Conservation (phyloP, 176 grass and related monocot species). For the Alloteropsis semialata region DNA sequence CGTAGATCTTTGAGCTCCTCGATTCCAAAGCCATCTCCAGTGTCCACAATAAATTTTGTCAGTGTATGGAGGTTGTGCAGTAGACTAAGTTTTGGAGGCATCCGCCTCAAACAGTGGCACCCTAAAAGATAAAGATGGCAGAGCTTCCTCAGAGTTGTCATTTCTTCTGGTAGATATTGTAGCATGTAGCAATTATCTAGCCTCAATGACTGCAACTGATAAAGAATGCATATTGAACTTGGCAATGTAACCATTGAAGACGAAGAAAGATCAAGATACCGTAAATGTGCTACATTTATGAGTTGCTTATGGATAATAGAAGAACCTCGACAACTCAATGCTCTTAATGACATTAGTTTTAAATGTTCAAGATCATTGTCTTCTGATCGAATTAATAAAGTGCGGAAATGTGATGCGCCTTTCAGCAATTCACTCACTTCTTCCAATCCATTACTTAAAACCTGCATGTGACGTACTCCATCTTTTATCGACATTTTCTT, state of each 20-base stretch:
- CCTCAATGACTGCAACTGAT: background rate
- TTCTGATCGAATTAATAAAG: background rate
- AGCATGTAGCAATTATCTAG: fast-evolving
- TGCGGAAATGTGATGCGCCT: background rate
- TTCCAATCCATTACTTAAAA: background rate
- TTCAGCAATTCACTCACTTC: background rate
- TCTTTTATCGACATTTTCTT: background rate
- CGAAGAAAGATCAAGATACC: background rate
- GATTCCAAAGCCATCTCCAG: background rate
- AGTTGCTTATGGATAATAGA: background rate
- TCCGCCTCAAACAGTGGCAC: background rate
- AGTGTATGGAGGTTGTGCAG: background rate
- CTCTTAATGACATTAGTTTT: background rate
- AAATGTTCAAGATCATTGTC: background rate
- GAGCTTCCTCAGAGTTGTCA: background rate
- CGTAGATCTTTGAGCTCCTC: slow-evolving; percentile 8
- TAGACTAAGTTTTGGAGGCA: background rate
- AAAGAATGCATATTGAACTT: background rate
- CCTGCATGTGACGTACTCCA: background rate
- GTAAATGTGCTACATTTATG: background rate
- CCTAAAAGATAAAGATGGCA: slow-evolving; percentile 1
- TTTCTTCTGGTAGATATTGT: background rate
- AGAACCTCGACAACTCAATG: background rate
- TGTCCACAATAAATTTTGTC: slow-evolving; percentile 18
- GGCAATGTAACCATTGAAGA: background rate